These are phyloP conservation scores for Acacia confusa DNA, from an alignment of 306 rosid species.

Conservation along the genomic window DNA sequence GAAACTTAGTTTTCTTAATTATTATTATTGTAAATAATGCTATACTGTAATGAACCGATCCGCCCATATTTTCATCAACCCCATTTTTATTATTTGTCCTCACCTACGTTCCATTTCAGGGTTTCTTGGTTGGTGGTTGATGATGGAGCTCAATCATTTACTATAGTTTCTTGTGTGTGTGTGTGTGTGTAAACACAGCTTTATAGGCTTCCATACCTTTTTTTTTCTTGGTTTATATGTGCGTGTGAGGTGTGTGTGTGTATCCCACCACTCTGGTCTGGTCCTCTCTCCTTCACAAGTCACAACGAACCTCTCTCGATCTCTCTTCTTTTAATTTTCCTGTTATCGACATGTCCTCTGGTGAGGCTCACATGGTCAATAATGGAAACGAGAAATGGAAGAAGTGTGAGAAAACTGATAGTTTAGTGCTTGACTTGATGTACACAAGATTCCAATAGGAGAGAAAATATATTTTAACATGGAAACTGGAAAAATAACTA, in stretches of 20 bases:
- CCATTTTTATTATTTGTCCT: slow-evolving; percentile 8
- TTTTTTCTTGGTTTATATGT: neutral
- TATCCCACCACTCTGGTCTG: neutral
- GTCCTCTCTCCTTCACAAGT: neutral
- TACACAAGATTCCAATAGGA: neutral
- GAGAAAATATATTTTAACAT: neutral
- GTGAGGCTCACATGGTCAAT: neutral
- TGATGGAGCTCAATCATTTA: slow-evolving; percentile 4
- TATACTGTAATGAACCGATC: slow-evolving; percentile 2
- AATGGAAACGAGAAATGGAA: neutral
- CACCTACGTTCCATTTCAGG: slow-evolving; percentile 1
- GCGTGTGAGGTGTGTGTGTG: too few relatives aligned
- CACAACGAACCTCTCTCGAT: too few relatives aligned
- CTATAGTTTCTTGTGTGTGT: neutral
- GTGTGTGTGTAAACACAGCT: neutral
- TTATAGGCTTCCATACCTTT: neutral
- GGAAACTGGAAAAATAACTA: neutral
- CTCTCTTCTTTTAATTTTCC: neutral
- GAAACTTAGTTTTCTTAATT: neutral
- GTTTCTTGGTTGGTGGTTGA: neutral
- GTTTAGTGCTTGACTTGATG: slow-evolving; percentile 7
- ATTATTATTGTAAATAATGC: neutral
- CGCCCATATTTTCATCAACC: neutral
- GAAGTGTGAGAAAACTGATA: neutral
- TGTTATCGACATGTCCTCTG: slow-evolving; percentile 8